Conservation (phyloP, 441 rosid genomes). For the Populus hybrid region DNA sequence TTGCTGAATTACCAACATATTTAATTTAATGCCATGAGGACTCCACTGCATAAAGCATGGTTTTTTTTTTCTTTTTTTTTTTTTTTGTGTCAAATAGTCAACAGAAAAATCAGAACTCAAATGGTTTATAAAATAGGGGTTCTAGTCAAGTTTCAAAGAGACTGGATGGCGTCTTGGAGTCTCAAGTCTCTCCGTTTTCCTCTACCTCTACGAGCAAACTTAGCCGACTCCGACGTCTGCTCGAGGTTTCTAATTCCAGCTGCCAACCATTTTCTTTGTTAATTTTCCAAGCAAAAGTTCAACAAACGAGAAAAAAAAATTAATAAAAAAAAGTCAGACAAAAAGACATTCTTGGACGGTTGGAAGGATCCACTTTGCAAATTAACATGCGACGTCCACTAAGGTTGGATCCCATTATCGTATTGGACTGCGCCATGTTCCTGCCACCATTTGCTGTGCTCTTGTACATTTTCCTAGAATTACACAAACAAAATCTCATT, state of each 20-base stretch:
- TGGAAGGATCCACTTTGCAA: not conserved
- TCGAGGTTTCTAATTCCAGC: not conserved
- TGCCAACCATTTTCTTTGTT: not conserved
- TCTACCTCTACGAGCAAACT: not conserved
- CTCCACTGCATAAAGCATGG: not conserved
- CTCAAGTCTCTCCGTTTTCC: not conserved
- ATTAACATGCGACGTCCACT: not conserved
- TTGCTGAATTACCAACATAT: not conserved
- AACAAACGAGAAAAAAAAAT: not conserved
- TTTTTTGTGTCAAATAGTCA: not conserved
- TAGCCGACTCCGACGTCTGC: not conserved
- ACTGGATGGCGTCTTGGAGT: not conserved
- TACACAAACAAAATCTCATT: too few relatives aligned
- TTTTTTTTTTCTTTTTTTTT: too few relatives aligned
- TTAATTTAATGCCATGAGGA: not conserved
- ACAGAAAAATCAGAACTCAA: not conserved
- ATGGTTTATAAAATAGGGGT: too few relatives aligned
- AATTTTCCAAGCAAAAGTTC: not conserved
- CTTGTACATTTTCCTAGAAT: too few relatives aligned
- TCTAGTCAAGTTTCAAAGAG: not conserved
- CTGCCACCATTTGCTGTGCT: too few relatives aligned
- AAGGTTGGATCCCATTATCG: too few relatives aligned
- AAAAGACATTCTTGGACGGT: not conserved
- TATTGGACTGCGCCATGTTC: too few relatives aligned
- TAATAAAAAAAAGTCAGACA: not conserved